Conservation (phyloP, 148 eudicot genomes). For the Suaeda aralocaspica region DNA sequence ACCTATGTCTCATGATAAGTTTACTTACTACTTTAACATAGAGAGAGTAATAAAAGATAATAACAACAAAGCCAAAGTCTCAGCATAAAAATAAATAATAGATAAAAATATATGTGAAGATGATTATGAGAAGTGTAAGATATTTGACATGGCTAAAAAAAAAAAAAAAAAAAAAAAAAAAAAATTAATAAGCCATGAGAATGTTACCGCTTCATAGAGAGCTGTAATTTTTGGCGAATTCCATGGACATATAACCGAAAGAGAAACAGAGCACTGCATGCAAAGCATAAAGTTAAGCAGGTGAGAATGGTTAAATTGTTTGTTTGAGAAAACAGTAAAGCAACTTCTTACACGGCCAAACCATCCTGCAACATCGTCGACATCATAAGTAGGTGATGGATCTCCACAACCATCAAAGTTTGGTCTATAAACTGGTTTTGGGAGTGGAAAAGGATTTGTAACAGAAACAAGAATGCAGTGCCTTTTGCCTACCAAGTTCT, state of each 20-base stretch:
- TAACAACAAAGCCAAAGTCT: too few relatives aligned
- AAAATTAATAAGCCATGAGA: not conserved
- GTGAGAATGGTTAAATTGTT: not conserved
- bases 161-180: not conserved
- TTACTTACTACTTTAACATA: too few relatives aligned
- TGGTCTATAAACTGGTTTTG: slow-evolving; percentile 64
- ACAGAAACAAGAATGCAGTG: slow-evolving; percentile 75
- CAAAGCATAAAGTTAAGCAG: slow-evolving; percentile 22
- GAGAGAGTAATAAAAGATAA: too few relatives aligned
- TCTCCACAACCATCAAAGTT: slow-evolving; percentile 39
- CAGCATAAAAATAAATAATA: too few relatives aligned
- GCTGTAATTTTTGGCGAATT: slow-evolving; percentile 58
- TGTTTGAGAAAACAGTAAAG: slow-evolving; percentile 5
- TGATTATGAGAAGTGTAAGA: too few relatives aligned
- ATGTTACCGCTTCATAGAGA: slow-evolving; percentile 65
- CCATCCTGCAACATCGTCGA: slow-evolving; percentile 58
- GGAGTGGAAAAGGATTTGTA: slow-evolving; percentile 68
- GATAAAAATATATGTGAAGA: too few relatives aligned
- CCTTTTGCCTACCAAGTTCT: slow-evolving; percentile 51
- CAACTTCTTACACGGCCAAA: slow-evolving; percentile 50
- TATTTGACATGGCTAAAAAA: too few relatives aligned
- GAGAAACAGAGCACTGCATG: slow-evolving; percentile 66
- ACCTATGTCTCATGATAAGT: too few relatives aligned
- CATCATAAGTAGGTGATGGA: slow-evolving; percentile 41
- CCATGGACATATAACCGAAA: slow-evolving; percentile 75